Percentiles rank a stretch among this genome's conserved stretches.
phyloP scores from a whole-genome alignment of 164 flowering plant species.

The grape (Vitis vinifera) region ASM3070453v1 NC_081818.1:1184501-1185000 shows the following conservation, averaged over 20 bases:
- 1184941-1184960: constrained; percentile 21
- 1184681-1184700: constrained; percentile 33
- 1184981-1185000: constrained; percentile 16
- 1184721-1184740: constrained; percentile 35
- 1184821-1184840: constrained; percentile 36
- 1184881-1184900: constrained; percentile 1
- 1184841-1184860: constrained; percentile 34
- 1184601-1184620: constrained; percentile 31
- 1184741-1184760: constrained; percentile 38
- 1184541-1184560: constrained; percentile 49
- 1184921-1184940: constrained; percentile 35
- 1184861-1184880: constrained; percentile 1
- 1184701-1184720: constrained; percentile 7
- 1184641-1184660: constrained; percentile 41
- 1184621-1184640: constrained; percentile 17
- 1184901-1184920: constrained; percentile 12
- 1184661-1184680: constrained; percentile 50
- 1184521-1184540: constrained; percentile 37
- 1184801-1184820: constrained; percentile 31
- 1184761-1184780: constrained; percentile 23
- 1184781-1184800: constrained; percentile 26
- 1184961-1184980: constrained; percentile 7
- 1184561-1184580: constrained; percentile 27
- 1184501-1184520: constrained; percentile 56
- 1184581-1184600: constrained; percentile 30